A percentile compares a stretch with the other conserved stretches of the same genome.
These are phyloP conservation scores for Phytomonas sp. DNA, from an alignment of 208 protist species.

Conservation along the genomic window DNA sequence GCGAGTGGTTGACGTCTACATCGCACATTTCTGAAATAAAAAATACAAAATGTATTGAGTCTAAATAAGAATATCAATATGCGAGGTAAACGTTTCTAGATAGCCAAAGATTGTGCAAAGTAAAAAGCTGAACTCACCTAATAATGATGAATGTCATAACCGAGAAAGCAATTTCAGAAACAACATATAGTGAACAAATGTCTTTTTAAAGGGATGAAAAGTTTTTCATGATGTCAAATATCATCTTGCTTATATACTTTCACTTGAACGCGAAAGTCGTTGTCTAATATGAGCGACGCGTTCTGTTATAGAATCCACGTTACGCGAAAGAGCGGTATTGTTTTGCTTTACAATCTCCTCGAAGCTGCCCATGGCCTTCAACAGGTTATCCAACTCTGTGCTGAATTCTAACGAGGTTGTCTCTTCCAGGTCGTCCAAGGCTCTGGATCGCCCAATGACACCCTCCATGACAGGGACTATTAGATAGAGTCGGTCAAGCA, in stretches of 20 bases:
- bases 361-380: not conserved
- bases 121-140: not conserved
- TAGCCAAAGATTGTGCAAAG: not conserved
- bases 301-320: slow-evolving; percentile 1
- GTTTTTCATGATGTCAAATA: not conserved
- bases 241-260: slow-evolving; percentile 2
- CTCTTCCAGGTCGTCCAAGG: slow-evolving; percentile 9
- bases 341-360: not conserved
- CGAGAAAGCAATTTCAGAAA: not conserved
- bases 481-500: not conserved
- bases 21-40: slow-evolving; percentile 11
- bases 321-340: not conserved
- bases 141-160: not conserved
- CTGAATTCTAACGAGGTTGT: slow-evolving; percentile 1
- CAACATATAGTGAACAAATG: not conserved
- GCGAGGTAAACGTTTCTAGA: not conserved
- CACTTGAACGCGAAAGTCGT: not conserved
- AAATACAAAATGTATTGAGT: not conserved
- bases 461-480: slow-evolving; percentile 15
- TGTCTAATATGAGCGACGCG: not conserved
- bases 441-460: slow-evolving; percentile 6
- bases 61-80: not conserved
- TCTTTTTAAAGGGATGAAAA: not conserved
- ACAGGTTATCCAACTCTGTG: slow-evolving; percentile 5
- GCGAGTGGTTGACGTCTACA: slow-evolving; percentile 17